These are phyloP conservation scores for Pterocarpus macrocarpus DNA, from an alignment of 306 rosid species.

Conservation along the genomic window DNA sequence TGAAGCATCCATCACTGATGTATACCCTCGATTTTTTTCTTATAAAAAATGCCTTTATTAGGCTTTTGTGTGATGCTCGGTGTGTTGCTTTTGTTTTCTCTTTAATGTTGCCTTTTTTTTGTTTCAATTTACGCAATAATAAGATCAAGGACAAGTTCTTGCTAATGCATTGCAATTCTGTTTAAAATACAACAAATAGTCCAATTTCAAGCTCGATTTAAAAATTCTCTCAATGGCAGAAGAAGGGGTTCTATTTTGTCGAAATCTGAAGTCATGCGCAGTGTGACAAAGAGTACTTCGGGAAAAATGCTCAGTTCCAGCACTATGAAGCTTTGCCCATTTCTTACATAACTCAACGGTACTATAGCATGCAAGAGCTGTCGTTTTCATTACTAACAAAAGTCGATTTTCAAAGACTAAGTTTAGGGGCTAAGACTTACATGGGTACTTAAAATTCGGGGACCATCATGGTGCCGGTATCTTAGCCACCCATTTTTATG, in stretches of 20 bases:
- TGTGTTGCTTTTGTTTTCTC: too few species aligned
- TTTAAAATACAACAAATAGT: not conserved
- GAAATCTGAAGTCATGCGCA: not conserved
- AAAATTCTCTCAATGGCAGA: not conserved
- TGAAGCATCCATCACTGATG: conserved; percentile 43
- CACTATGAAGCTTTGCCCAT: not conserved
- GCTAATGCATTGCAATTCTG: not conserved
- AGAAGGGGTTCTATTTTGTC: not conserved
- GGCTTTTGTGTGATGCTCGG: not conserved
- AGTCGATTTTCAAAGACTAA: too few species aligned
- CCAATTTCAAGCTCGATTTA: not conserved
- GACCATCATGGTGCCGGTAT: too few species aligned
- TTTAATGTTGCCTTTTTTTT: not conserved
- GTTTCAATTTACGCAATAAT: not conserved
- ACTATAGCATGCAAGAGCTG: too few species aligned
- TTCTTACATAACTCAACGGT: not conserved
- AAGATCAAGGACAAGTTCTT: not conserved
- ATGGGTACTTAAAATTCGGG: too few species aligned
- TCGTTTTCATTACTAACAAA: too few species aligned
- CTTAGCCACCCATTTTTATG: too few species aligned
- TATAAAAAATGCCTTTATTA: not conserved
- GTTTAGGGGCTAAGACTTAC: too few species aligned
- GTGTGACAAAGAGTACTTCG: not conserved
- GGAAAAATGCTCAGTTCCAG: not conserved
- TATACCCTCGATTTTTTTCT: conserved; percentile 39